Evolutionary conservation across 257 asterid genomes (phyloP).

Genomic region (Vinca minor): DNA sequence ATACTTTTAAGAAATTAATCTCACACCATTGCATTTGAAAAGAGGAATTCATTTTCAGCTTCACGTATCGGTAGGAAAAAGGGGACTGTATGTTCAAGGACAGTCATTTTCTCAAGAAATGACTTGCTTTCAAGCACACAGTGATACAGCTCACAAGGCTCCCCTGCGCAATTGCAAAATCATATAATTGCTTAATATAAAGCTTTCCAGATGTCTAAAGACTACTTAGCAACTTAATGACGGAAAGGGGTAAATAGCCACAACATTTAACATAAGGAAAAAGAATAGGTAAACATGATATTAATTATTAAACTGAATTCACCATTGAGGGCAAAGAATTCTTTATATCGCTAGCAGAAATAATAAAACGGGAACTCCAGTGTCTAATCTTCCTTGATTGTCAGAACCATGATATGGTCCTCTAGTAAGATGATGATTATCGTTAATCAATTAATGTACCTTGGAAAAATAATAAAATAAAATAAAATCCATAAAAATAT

Average conservation of each 20-base stretch:
- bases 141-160: constrained; percentile 85
- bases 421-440: background rate
- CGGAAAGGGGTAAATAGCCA: background rate
- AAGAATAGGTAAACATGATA: background rate
- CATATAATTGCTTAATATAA: constrained; percentile 1
- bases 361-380: background rate
- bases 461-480: too few relatives aligned
- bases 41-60: constrained; percentile 72
- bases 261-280: background rate
- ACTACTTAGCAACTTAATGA: background rate
- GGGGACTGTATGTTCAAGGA: constrained; percentile 81
- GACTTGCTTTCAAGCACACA: constrained; percentile 98
- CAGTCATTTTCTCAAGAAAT: constrained; percentile 94
- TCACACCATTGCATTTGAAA: constrained; percentile 95
- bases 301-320: background rate
- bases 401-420: background rate
- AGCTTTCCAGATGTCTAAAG: background rate
- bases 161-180: constrained; percentile 50
- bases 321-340: background rate
- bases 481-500: too few relatives aligned
- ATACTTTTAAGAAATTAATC: constrained; percentile 16
- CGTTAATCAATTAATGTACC: background rate
- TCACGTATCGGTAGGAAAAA: constrained; percentile 93
- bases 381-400: background rate
- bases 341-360: background rate